A percentile compares a stretch with the other conserved stretches of the same genome.
phyloP scores from a whole-genome alignment of 352 stramenopile species.

The Globisporangium barbulae region DNA sequence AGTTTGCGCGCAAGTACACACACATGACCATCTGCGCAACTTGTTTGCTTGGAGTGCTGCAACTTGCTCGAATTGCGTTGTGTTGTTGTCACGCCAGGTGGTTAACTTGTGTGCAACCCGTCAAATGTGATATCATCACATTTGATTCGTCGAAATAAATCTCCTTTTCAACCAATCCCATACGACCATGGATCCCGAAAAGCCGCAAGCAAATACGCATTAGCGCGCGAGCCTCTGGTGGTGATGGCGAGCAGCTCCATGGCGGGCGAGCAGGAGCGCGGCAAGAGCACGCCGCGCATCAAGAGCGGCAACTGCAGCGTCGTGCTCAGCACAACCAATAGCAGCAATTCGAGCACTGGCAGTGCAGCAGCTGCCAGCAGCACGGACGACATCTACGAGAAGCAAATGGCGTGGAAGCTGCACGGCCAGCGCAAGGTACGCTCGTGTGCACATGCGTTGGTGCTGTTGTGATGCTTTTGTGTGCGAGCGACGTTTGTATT shows the following conservation, averaged over 20 bases:
- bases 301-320: conserved; percentile 17
- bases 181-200: background rate
- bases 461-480: background rate
- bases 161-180: background rate
- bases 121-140: background rate
- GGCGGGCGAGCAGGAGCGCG: conserved; percentile 20
- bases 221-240: background rate
- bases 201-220: background rate
- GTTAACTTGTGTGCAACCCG: background rate
- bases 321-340: background rate
- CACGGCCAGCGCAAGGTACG: conserved; percentile 44
- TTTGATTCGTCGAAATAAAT: background rate
- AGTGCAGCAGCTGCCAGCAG: background rate
- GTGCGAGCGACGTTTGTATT: background rate
- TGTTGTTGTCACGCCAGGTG: background rate
- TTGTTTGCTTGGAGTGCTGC: no score
- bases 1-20: background rate
- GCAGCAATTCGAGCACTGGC: background rate
- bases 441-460: background rate
- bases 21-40: no score
- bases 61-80: no score
- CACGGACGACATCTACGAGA: conserved; percentile 40
- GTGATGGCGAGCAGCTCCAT: background rate
- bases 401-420: conserved; percentile 60
- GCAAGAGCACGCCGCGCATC: conserved; percentile 16